Evolutionary conservation across 108 stramenopile species (phyloP), one percentile per base, ranked within the genome.

Genomic region (Cyclotella cryptica): DNA sequence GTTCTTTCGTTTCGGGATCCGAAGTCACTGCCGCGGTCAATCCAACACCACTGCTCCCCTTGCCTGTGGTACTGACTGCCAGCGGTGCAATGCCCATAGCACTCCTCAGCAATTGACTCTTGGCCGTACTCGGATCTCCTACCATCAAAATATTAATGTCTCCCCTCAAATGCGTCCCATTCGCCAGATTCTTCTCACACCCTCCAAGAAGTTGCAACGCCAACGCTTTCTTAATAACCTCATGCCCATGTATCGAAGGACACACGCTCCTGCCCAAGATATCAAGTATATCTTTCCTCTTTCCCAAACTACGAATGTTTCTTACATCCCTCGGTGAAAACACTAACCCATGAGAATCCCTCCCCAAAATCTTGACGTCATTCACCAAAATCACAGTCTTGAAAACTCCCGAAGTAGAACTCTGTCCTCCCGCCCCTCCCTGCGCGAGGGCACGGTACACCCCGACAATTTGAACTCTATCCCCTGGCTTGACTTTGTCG

Each of bases 91-190:
- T 96, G 44, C 92, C 86, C 87, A 99, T 95, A 46, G 96, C 95
- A 44, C 93, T 89, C 30, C 99, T 93, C 21, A 99, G 86, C 40
- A 99, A 84, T 84, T 99, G 99, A 72, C 89, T 91, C 88, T 99
- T 99, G 53, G 98, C 99, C n/a, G 98, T 99, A 24, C 96, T 97
- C 3, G 99, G 99, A 88, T 99, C 99, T 11, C 99, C 99, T 42
- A 99, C 99, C 97, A 99, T 98, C 59, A 99, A 87, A 70, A 99
- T 90, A 80, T 99, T 99, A 68, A 99, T 98, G 78, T 99, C 99
- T 55, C 99, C 99, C 77, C 99, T 92, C 59, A 99, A 81, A 81
- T 97, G 96, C 24, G 98, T 98, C 9, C 99, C 99, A 80, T 98
- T 99, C 28, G 88, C 93, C 53, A 99, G 87, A 73, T 97, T 98